Evolutionary conservation across 2,329 filamentous ascomycete genomes (phyloP).

Genomic region (Chaetomiaceae sp.): DNA sequence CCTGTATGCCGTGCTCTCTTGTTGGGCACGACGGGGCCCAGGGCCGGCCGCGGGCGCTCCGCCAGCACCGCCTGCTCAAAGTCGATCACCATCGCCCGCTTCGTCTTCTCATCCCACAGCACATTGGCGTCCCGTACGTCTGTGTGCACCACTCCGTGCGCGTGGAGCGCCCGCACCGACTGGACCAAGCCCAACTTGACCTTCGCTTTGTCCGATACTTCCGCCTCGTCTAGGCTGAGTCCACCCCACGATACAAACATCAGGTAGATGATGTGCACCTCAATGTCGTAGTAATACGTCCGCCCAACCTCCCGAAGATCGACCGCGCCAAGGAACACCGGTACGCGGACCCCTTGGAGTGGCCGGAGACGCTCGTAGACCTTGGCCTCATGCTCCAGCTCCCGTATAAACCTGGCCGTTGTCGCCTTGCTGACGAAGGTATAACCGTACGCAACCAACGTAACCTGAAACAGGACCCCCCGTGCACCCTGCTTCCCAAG

Average conservation of each 20-base stretch:
- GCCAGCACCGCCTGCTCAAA: slow-evolving; percentile 1
- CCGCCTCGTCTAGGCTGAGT: not conserved
- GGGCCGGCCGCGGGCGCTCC: not conserved
- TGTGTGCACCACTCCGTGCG: not conserved
- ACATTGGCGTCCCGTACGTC: not conserved
- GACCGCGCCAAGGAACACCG: slow-evolving; percentile 37
- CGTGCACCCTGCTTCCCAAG: slow-evolving; percentile 33
- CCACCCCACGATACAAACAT: not conserved
- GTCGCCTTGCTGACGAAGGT: slow-evolving; percentile 42
- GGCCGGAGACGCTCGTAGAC: slow-evolving; percentile 35
- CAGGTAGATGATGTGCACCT: not conserved
- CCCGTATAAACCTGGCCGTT: slow-evolving; percentile 29
- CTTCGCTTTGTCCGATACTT: no score
- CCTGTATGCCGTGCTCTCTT: not conserved
- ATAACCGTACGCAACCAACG: slow-evolving; percentile 39
- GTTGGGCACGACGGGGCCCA: not conserved
- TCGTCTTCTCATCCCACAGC: not conserved
- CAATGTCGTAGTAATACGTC: slow-evolving; percentile 29
- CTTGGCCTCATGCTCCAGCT: slow-evolving; percentile 35
- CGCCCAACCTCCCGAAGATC: slow-evolving; percentile 33
- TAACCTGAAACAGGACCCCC: slow-evolving; percentile 39
- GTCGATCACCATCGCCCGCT: not conserved
- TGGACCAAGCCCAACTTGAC: not conserved
- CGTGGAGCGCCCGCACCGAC: not conserved
- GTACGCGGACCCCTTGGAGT: slow-evolving; percentile 35